Evolutionary conservation across 805 yeast species (phyloP).

Genomic region (Barnettozyma californica): DNA sequence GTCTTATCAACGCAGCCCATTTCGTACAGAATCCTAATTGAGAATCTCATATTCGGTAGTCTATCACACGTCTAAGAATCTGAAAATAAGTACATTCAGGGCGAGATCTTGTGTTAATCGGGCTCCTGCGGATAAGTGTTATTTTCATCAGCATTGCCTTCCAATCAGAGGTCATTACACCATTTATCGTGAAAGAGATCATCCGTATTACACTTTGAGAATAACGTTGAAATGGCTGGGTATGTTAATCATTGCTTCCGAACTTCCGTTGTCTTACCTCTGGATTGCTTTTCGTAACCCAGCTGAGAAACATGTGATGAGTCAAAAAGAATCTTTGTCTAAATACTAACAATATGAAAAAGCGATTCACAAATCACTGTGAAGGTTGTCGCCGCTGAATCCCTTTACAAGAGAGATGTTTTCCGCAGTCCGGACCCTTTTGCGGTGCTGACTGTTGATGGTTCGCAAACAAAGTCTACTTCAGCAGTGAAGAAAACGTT

Average conservation of each 20-base stretch:
- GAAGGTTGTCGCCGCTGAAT: constrained; percentile 91
- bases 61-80: background rate
- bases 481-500: constrained; percentile 89
- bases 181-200: background rate
- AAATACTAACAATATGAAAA: constrained; percentile 9
- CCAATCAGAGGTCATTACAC: background rate
- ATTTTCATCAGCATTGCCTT: background rate
- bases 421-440: constrained; percentile 97
- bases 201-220: background rate
- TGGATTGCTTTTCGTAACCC: background rate
- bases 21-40: background rate
- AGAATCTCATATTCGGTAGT: background rate
- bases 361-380: constrained; percentile 33
- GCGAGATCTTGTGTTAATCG: background rate
- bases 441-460: constrained; percentile 96
- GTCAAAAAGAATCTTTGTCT: background rate
- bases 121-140: background rate
- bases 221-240: background rate
- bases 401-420: constrained; percentile 90
- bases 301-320: background rate
- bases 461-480: constrained; percentile 92
- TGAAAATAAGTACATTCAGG: background rate
- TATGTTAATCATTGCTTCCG: background rate
- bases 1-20: background rate
- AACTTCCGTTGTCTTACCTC: background rate